Evolutionary conservation across 2,329 filamentous ascomycete genomes (phyloP).

Genomic region (Alternaria sp.): DNA sequence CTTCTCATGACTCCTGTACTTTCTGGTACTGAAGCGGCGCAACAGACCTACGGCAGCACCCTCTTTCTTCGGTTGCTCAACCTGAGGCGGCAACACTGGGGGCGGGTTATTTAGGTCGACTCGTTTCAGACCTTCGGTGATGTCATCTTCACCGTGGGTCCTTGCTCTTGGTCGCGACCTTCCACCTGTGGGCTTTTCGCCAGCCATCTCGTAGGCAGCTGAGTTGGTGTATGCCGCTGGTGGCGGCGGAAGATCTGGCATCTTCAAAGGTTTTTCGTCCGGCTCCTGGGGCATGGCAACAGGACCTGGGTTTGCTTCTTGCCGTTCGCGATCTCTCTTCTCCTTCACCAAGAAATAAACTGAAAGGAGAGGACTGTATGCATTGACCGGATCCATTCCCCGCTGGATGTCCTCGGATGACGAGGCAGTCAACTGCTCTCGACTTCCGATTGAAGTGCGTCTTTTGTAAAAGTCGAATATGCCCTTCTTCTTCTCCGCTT

Average conservation of each 20-base stretch:
- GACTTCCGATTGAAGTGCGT: constrained; percentile 84
- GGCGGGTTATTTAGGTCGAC: constrained; percentile 62
- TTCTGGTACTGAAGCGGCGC: constrained; percentile 87
- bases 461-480: constrained; percentile 99
- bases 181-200: constrained; percentile 84
- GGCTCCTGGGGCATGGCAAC: constrained; percentile 63
- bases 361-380: constrained; percentile 88
- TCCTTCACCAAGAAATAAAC: constrained; percentile 97
- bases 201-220: constrained; percentile 83
- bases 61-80: constrained; percentile 73
- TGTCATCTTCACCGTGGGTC: constrained; percentile 94
- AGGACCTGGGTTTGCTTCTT: constrained; percentile 65
- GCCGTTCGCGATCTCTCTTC: constrained; percentile 81
- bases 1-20: constrained; percentile 65
- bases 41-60: constrained; percentile 84
- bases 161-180: constrained; percentile 83
- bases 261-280: constrained; percentile 62
- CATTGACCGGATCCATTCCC: constrained; percentile 87
- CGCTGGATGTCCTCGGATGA: constrained; percentile 84
- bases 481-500: constrained; percentile 79
- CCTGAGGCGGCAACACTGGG: constrained; percentile 62
- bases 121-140: constrained; percentile 74
- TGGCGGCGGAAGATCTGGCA: constrained; percentile 80
- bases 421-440: constrained; percentile 82
- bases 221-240: constrained; percentile 89